Evolutionary conservation across 2,329 filamentous ascomycete genomes (phyloP).

Genomic region (Curvularia sp.): DNA sequence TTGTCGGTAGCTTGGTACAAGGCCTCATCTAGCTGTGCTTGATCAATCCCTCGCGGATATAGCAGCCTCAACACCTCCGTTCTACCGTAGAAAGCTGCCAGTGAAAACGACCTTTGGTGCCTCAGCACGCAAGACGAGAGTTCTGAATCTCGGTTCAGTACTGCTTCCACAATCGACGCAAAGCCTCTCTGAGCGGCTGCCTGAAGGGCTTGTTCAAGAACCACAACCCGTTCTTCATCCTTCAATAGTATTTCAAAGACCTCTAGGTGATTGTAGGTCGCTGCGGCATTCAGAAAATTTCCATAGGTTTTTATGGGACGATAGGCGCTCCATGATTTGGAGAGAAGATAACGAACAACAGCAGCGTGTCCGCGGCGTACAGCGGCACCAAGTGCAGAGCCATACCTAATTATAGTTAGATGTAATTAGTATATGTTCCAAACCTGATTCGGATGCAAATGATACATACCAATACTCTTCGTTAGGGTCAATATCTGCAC

Average conservation of each 20-base stretch:
- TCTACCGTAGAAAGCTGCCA: constrained; percentile 30
- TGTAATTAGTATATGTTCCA: not conserved
- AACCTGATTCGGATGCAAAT: too few species aligned
- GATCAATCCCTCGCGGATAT: constrained; percentile 17
- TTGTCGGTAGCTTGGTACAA: constrained; percentile 31
- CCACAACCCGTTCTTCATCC: constrained; percentile 25
- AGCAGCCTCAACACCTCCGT: constrained; percentile 27
- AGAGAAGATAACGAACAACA: constrained; percentile 28
- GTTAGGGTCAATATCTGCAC: constrained; percentile 31
- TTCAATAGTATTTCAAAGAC: constrained; percentile 28
- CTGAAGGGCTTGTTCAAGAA: constrained; percentile 32
- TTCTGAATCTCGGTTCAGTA: constrained; percentile 20
- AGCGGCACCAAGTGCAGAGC: constrained; percentile 30
- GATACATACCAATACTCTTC: constrained; percentile 26
- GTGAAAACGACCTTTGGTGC: constrained; percentile 30
- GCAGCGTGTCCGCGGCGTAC: constrained; percentile 28
- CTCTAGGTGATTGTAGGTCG: constrained; percentile 33
- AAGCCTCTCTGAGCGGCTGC: constrained; percentile 31
- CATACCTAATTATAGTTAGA: constrained; percentile 13
- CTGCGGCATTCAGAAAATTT: constrained; percentile 29
- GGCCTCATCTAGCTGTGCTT: constrained; percentile 25
- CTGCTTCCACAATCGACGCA: constrained; percentile 23
- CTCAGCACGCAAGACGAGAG: constrained; percentile 12
- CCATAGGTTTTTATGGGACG: constrained; percentile 31
- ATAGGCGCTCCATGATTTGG: constrained; percentile 25